These are phyloP conservation scores for Priceomyces medius DNA, from an alignment of 805 yeast species.

Conservation along the genomic window DNA sequence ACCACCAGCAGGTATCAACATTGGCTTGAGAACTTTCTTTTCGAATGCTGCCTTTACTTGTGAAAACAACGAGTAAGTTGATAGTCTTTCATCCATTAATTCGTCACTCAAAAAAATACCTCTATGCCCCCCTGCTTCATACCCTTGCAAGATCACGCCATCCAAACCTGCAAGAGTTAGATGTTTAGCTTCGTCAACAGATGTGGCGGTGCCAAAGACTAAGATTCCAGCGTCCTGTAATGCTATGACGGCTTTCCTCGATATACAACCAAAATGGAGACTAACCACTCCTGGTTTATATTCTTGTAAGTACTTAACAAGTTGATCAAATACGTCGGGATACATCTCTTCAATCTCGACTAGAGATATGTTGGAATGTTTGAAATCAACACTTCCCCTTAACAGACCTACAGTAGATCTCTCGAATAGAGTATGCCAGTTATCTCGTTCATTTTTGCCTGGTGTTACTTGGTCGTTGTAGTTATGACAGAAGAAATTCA, in stretches of 20 bases:
- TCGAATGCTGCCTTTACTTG: slow-evolving; percentile 14
- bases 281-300: slow-evolving; percentile 45
- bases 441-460: slow-evolving; percentile 15
- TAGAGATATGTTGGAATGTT: slow-evolving; percentile 28
- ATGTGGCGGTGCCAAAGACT: slow-evolving; percentile 50
- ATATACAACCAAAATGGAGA: slow-evolving; percentile 55
- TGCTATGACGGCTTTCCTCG: slow-evolving; percentile 23
- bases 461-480: slow-evolving; percentile 15
- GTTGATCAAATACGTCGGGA: slow-evolving; percentile 13
- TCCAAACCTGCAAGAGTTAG: slow-evolving; percentile 37
- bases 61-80: slow-evolving; percentile 31
- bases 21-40: slow-evolving; percentile 12
- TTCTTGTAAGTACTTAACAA: slow-evolving; percentile 16
- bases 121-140: slow-evolving; percentile 67
- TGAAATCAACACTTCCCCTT: slow-evolving; percentile 10
- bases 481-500: slow-evolving; percentile 50
- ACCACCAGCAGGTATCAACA: slow-evolving; percentile 56
- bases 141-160: slow-evolving; percentile 55
- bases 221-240: slow-evolving; percentile 38
- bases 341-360: slow-evolving; percentile 25
- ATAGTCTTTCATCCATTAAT: slow-evolving; percentile 30
- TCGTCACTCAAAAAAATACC: slow-evolving; percentile 41
- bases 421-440: slow-evolving; percentile 22
- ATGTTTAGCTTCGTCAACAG: slow-evolving; percentile 39
- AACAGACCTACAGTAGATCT: slow-evolving; percentile 6